Evolutionary conservation across 768 basidiomycete genomes (phyloP), one percentile per base, ranked within the genome.

Genomic region (Cystobasidium ongulense): DNA sequence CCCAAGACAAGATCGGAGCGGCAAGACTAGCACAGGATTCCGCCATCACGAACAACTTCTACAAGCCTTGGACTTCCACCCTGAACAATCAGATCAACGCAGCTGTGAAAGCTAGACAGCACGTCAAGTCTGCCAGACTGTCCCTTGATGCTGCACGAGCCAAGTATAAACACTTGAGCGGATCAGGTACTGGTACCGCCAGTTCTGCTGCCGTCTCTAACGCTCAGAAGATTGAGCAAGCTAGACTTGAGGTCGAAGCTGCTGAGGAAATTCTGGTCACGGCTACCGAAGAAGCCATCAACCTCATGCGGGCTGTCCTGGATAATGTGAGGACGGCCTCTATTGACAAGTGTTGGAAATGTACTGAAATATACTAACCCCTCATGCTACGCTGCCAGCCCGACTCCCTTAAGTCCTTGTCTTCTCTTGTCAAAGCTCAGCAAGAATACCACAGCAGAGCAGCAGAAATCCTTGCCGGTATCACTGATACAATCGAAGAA

Each of bases 401-500:
- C 43, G 95, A 97, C 82, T 91, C 96, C 1, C 82, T 99, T 80
- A 93, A 91, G 87, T 91, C 95, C 83, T 81, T 98, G 71, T 91
- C 92, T 75, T 89, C 90, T 81, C 88, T 99, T 54, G 86, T 87
- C 78, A 96, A 96, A 81, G 90, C 96, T 54, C 94, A 92, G 83
- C 78, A 83, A 39, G 71, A 73, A 33, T 66, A 71, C 53, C 75
- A 73, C 36, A 52, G 62, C 38, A 57, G 61, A 31, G 35, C 62
- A n/a, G 90, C 91, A 0, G 92, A 94, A 80, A 85, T 90, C 0
- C 85, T 94, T 50, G 87, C 86, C n/a, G 83, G 85, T 54, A 86
- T 90, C 57, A 91, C 94, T 80, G 90, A 90, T 62, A 92, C 96
- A 81, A 89, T 97, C 61, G 94, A 96, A 76, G 93, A 97, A 77